A percentile compares a stretch with the other conserved stretches of the same genome.
phyloP scores from a whole-genome alignment of 2,329 filamentous ascomycete genomes.

The Diatrype stigma region DNA sequence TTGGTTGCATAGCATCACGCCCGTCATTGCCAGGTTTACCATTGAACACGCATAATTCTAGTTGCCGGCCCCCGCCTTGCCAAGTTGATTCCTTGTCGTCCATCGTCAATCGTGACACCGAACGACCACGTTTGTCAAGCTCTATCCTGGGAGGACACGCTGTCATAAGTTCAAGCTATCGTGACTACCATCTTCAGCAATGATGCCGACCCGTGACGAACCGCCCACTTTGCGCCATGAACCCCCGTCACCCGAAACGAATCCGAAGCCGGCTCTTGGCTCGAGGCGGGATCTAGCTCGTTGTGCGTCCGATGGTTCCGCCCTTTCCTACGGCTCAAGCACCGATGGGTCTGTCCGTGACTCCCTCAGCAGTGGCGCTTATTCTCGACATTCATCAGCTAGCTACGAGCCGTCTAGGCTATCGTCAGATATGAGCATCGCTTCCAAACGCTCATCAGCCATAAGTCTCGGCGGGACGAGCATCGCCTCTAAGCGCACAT shows the following conservation, averaged over 20 bases:
- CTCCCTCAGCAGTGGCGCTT: conserved; percentile 53
- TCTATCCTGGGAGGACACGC: not conserved
- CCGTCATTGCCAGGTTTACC: not conserved
- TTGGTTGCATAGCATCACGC: not conserved
- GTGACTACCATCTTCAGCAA: conserved; percentile 16
- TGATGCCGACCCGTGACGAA: conserved; percentile 33
- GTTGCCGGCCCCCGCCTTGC: not conserved
- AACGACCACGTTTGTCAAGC: not conserved
- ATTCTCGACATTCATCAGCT: conserved; percentile 61
- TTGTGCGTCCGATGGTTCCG: conserved; percentile 59
- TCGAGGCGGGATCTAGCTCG: conserved; percentile 57
- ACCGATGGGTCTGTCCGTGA: conserved; percentile 47
- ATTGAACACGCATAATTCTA: not conserved
- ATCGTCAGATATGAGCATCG: conserved; percentile 41
- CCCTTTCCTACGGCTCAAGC: conserved; percentile 53
- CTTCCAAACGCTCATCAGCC: conserved; percentile 43
- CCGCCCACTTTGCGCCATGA: conserved; percentile 41
- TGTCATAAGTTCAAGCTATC: not conserved
- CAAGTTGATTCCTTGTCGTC: not conserved
- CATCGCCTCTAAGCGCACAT: conserved; percentile 38
- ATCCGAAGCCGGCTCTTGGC: conserved; percentile 60
- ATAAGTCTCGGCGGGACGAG: conserved; percentile 38
- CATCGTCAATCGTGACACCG: not conserved
- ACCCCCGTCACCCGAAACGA: conserved; percentile 62
- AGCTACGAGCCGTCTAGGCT: conserved; percentile 46